Evolutionary conservation across 139 green algal genomes (phyloP).

Genomic region (Desmodesmus armatus): DNA sequence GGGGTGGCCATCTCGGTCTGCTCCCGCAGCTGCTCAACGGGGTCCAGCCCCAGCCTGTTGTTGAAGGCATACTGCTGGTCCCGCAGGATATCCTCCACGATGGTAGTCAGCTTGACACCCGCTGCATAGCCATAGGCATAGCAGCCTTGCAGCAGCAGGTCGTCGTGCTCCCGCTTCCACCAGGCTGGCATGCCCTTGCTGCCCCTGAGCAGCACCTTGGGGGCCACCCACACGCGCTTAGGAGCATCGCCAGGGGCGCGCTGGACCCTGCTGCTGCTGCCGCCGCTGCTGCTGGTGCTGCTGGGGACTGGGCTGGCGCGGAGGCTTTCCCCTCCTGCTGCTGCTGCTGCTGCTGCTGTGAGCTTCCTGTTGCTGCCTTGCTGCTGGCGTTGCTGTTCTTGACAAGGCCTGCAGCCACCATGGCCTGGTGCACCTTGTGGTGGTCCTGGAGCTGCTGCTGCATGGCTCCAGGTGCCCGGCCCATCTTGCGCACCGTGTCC

Average conservation of each 20-base stretch:
- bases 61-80: conserved; percentile 24
- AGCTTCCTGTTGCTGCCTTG: neutral
- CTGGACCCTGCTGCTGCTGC: neutral
- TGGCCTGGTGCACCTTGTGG: neutral
- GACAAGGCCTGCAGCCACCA: neutral
- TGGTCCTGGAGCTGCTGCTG: conserved; percentile 22
- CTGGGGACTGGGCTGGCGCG: neutral
- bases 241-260: neutral
- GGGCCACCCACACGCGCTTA: neutral
- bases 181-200: conserved; percentile 31
- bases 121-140: conserved; percentile 23
- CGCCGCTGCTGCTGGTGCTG: neutral
- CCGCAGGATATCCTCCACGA: conserved; percentile 39
- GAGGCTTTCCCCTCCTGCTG: neutral
- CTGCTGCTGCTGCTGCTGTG: conserved; percentile 23
- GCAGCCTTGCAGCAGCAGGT: conserved; percentile 30
- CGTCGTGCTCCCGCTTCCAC: conserved; percentile 31
- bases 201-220: neutral
- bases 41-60: conserved; percentile 2
- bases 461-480: neutral
- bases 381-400: too few species aligned
- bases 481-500: neutral
- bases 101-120: neutral
- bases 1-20: neutral
- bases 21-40: neutral